Evolutionary conservation across 179 eudicot species (phyloP).

Genomic region (Actinidia polygama): DNA sequence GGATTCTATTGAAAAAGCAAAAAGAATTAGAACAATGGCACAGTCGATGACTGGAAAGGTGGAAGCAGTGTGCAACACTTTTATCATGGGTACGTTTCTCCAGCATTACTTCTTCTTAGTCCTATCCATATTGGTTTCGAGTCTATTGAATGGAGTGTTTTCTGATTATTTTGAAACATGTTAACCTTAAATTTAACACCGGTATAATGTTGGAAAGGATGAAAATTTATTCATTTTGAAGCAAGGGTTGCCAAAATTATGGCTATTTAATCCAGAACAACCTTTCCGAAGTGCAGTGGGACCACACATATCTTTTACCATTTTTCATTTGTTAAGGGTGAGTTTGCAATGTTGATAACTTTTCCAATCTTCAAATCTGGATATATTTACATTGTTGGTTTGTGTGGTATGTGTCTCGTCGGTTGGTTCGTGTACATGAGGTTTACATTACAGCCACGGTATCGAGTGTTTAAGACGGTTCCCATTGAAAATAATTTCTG

Average conservation of each 20-base stretch:
- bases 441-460: not conserved
- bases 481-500: no score
- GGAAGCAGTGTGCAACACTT: constrained; percentile 85
- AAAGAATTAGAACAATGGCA: constrained; percentile 71
- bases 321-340: no score
- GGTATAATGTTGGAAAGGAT: not conserved
- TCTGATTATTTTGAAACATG: not conserved
- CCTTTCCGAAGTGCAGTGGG: no score
- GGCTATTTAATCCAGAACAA: no score
- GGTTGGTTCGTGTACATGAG: not conserved
- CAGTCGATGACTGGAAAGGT: constrained; percentile 71
- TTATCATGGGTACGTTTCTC: constrained; percentile 66
- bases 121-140: not conserved
- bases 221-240: not conserved
- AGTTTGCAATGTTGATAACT: no score
- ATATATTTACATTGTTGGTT: not conserved
- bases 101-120: constrained; percentile 3
- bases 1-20: constrained; percentile 86
- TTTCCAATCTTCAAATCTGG: no score
- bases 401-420: not conserved
- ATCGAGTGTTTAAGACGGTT: not conserved
- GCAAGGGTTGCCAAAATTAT: no score
- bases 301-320: no score
- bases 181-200: not conserved
- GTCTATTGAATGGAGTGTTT: not conserved